phyloP scores from a whole-genome alignment of 169 alveolate species.

The Plasmodium gaboni region DNA sequence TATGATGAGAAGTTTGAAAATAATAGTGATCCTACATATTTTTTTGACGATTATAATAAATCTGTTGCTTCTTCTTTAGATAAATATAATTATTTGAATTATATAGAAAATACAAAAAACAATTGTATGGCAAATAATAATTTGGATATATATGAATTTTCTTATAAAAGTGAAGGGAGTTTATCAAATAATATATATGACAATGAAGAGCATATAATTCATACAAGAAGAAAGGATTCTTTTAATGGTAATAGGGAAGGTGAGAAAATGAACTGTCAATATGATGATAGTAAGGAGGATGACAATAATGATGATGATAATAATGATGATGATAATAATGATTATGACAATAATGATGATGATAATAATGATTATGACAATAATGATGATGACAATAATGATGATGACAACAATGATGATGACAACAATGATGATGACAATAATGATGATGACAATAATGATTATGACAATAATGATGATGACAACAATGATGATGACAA shows the following conservation, averaged over 20 bases:
- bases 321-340: neutral
- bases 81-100: constrained; percentile 1
- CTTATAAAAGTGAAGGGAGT: constrained; percentile 30
- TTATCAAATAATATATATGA: constrained; percentile 16
- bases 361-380: neutral
- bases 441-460: neutral
- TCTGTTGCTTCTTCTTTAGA: neutral
- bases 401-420: neutral
- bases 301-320: neutral
- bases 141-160: constrained; percentile 25
- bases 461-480: neutral
- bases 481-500: neutral
- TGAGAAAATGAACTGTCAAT: neutral
- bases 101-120: neutral
- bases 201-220: neutral
- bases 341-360: neutral
- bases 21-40: neutral
- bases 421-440: neutral
- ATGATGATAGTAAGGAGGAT: neutral
- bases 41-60: neutral
- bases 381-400: neutral
- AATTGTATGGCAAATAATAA: neutral
- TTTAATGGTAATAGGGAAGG: neutral
- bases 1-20: neutral
- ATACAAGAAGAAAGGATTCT: neutral